These are phyloP conservation scores for Pichia sp. DNA, from an alignment of 1,139 yeast genomes.

Conservation along the genomic window DNA sequence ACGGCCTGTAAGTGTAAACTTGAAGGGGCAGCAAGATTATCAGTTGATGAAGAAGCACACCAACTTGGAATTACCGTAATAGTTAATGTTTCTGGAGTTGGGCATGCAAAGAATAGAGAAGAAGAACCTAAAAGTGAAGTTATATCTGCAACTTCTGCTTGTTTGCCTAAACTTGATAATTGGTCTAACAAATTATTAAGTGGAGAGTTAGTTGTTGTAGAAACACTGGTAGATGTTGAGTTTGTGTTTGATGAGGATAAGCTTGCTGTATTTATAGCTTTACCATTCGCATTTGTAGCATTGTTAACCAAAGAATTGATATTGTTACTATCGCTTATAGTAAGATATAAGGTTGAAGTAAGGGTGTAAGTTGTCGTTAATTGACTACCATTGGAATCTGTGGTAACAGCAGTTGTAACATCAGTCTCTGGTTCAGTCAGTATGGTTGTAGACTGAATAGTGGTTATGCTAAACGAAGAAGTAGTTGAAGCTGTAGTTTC, in stretches of 20 bases:
- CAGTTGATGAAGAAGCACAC: slow-evolving; percentile 8
- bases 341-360: slow-evolving; percentile 26
- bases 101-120: slow-evolving; percentile 10
- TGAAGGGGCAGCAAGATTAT: slow-evolving; percentile 5
- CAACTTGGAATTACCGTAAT: slow-evolving; percentile 19
- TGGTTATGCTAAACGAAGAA: too few species aligned
- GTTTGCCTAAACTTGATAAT: slow-evolving; percentile 5
- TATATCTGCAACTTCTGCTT: slow-evolving; percentile 9
- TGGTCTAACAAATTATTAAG: slow-evolving; percentile 1
- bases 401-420: background rate
- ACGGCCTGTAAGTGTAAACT: slow-evolving; percentile 3
- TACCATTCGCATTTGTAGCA: background rate
- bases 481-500: too few species aligned
- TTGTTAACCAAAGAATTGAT: too few species aligned
- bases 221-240: slow-evolving; percentile 5
- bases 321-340: slow-evolving; percentile 7
- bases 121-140: slow-evolving; percentile 9
- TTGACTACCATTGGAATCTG: slow-evolving; percentile 14
- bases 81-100: slow-evolving; percentile 18
- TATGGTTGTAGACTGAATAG: too few species aligned
- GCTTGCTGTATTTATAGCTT: slow-evolving; percentile 2
- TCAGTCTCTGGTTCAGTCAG: background rate
- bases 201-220: background rate
- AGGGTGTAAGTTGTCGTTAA: slow-evolving; percentile 28
- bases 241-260: slow-evolving; percentile 9